A percentile compares a stretch with the other conserved stretches of the same genome.
Conservation (phyloP, 371 early-diverging fungal genomes). For the Capillidium rhysosporum region DNA sequence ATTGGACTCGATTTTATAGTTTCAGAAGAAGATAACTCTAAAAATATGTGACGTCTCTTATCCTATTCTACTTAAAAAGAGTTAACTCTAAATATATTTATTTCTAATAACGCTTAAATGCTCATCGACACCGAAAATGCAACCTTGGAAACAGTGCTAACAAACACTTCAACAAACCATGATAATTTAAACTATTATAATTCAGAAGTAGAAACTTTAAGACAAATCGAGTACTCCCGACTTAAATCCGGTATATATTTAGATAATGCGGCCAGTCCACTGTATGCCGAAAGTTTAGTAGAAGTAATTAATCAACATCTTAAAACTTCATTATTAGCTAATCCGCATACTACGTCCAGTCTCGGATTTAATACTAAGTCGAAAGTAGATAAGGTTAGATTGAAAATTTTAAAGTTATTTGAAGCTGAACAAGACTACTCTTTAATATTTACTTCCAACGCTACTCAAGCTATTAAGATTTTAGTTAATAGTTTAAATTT, state of each 20-base stretch:
- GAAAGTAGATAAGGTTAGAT: constrained; percentile 22
- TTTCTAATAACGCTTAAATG: too few species aligned
- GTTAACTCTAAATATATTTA: too few species aligned
- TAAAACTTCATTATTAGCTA: constrained; percentile 27
- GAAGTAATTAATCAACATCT: constrained; percentile 20
- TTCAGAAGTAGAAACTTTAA: constrained; percentile 18
- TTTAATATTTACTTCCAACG: constrained; percentile 32
- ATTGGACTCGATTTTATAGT: too few species aligned
- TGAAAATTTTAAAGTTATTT: constrained; percentile 21
- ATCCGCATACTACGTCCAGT: constrained; percentile 40
- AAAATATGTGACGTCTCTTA: too few species aligned
- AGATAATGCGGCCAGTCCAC: constrained; percentile 43
- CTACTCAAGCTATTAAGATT: constrained; percentile 31
- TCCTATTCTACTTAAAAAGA: too few species aligned
- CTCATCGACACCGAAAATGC: too few species aligned
- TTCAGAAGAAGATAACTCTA: too few species aligned
- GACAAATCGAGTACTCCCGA: constrained; percentile 27
- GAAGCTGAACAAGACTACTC: constrained; percentile 23
- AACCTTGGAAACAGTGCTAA: too few species aligned
- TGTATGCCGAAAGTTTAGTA: constrained; percentile 22
- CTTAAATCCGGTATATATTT: constrained; percentile 23
- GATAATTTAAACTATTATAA: constrained; percentile 15
- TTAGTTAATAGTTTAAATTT: constrained; percentile 30
- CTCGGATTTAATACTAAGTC: constrained; percentile 22
- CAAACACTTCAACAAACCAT: too few species aligned